Percentiles rank a stretch among this genome's conserved stretches.
These are phyloP conservation scores for Solanum ossicruentum DNA, from an alignment of 257 asterid genomes.

Conservation along the genomic window DNA sequence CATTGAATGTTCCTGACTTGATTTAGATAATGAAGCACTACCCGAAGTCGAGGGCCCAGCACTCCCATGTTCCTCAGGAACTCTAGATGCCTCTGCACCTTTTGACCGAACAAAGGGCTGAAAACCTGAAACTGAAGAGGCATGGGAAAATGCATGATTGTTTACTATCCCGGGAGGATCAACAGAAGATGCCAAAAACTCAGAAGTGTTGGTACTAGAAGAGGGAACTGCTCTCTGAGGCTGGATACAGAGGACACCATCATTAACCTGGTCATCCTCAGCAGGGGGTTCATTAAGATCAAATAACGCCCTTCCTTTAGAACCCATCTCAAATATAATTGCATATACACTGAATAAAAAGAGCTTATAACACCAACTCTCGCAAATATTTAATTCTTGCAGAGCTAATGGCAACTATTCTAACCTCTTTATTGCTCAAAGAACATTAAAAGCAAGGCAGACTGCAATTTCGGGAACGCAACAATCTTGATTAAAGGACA, in stretches of 20 bases:
- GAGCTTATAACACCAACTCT: neutral
- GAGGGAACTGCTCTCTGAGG: constrained; percentile 94
- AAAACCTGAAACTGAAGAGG: constrained; percentile 88
- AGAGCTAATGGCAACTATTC: neutral
- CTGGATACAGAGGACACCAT: constrained; percentile 52
- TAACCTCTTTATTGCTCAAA: neutral
- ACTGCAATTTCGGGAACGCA: neutral
- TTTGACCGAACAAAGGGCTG: constrained; percentile 88
- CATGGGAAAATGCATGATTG: constrained; percentile 88
- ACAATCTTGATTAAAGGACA: neutral
- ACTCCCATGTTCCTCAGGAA: constrained; percentile 20
- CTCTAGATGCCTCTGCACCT: constrained; percentile 28
- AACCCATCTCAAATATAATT: constrained; percentile 69
- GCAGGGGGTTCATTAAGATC: constrained; percentile 96
- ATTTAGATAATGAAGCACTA: constrained; percentile 27
- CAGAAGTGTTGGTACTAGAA: constrained; percentile 51
- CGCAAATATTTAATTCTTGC: neutral
- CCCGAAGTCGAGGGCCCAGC: constrained; percentile 12
- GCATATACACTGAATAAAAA: constrained; percentile 44
- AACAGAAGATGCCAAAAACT: constrained; percentile 43
- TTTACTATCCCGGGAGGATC: constrained; percentile 72
- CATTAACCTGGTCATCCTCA: constrained; percentile 69
- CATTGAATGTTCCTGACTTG: constrained; percentile 22
- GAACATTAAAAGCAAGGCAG: neutral
- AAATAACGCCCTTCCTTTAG: constrained; percentile 82